Evolutionary conservation across 1,284 basidiomycete species (phyloP).

Genomic region (Leccinum pachyderme): DNA sequence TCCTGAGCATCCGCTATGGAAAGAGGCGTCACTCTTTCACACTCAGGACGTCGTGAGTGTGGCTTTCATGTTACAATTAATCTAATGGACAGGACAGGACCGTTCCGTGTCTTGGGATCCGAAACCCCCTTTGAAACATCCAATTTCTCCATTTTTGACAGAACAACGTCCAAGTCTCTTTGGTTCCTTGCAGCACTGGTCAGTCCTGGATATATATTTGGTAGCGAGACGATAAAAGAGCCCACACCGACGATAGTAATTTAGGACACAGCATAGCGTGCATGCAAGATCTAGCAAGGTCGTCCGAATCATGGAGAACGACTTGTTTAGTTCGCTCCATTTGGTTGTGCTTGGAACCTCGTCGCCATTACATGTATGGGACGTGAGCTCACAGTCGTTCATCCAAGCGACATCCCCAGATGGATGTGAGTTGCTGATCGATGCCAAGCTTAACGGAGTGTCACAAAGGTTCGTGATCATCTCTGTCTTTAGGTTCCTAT

Average conservation of each 20-base stretch:
- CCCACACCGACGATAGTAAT: slow-evolving; percentile 11
- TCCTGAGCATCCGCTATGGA: slow-evolving; percentile 24
- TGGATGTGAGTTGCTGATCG: slow-evolving; percentile 42
- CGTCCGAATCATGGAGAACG: slow-evolving; percentile 43
- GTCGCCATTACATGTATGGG: slow-evolving; percentile 63
- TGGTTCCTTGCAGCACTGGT: slow-evolving; percentile 57
- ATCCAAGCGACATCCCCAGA: slow-evolving; percentile 33
- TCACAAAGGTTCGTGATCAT: slow-evolving; percentile 48
- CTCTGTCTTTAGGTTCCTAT: neutral
- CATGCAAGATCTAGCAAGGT: slow-evolving; percentile 37
- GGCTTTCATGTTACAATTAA: neutral
- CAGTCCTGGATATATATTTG: slow-evolving; percentile 25
- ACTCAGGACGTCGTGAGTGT: slow-evolving; percentile 16
- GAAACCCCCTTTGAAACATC: slow-evolving; percentile 39
- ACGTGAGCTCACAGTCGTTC: slow-evolving; percentile 50
- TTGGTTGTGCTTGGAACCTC: slow-evolving; percentile 61
- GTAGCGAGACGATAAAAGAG: neutral
- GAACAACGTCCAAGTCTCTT: slow-evolving; percentile 55
- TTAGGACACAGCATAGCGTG: slow-evolving; percentile 43
- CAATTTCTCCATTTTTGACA: slow-evolving; percentile 56
- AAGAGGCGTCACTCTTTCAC: slow-evolving; percentile 16
- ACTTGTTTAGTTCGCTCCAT: slow-evolving; percentile 52
- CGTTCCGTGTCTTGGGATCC: slow-evolving; percentile 61
- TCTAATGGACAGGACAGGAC: slow-evolving; percentile 32
- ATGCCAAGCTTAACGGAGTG: slow-evolving; percentile 53